Conservation (phyloP, 257 asterid species). For the Solanum boliviense region DNA sequence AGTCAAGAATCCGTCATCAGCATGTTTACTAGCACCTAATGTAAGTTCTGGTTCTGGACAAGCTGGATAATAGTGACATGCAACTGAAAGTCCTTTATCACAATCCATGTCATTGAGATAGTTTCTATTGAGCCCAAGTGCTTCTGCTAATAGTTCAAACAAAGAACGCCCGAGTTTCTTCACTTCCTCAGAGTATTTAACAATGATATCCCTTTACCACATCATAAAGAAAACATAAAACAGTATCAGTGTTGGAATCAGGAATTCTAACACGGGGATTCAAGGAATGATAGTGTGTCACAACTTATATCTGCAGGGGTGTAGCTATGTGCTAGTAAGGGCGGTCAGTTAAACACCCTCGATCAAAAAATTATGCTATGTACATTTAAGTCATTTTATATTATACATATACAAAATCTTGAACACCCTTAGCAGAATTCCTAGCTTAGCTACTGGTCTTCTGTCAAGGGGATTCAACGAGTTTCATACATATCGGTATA, state of each 20-base stretch:
- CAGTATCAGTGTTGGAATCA: not conserved
- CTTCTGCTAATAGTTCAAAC: not conserved
- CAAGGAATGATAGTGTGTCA: not conserved
- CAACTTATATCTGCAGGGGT: not conserved
- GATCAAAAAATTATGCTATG: not conserved
- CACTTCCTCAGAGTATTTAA: not conserved
- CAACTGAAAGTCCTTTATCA: not conserved
- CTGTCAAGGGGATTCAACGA: not conserved
- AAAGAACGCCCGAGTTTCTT: not conserved
- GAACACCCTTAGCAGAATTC: not conserved
- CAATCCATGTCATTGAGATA: not conserved
- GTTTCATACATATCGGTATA: not conserved
- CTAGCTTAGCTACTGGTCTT: not conserved
- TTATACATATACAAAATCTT: not conserved
- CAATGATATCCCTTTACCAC: not conserved
- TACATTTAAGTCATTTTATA: not conserved
- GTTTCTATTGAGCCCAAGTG: not conserved
- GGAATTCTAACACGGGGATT: not conserved
- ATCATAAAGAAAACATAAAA: not conserved
- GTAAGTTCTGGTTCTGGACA: conserved; percentile 6
- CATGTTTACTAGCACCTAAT: not conserved
- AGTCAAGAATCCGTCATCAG: not conserved
- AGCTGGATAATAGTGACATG: not conserved
- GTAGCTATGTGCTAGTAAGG: not conserved
- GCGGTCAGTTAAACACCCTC: not conserved